Conservation (phyloP, 257 asterid genomes). For the Fraxinus excelsior region DNA sequence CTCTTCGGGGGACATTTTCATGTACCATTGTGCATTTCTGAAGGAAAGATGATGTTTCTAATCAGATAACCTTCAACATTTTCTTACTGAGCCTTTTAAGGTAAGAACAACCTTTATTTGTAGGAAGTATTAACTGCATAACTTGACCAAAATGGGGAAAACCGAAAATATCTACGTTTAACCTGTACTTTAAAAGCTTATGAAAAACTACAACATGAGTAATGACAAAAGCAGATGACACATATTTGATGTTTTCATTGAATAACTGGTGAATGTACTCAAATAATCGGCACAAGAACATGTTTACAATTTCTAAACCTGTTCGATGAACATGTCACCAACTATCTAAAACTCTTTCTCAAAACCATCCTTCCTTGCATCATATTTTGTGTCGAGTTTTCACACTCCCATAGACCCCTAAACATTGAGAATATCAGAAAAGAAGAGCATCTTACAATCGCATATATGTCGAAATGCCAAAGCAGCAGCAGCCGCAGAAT, state of each 20-base stretch:
- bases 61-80: neutral
- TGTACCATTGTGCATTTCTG: neutral
- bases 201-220: neutral
- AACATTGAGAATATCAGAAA: constrained; percentile 17
- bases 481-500: constrained; percentile 96
- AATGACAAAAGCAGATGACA: neutral
- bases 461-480: constrained; percentile 94
- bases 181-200: neutral
- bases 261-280: neutral
- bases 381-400: neutral
- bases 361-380: neutral
- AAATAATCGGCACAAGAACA: neutral
- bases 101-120: neutral
- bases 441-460: constrained; percentile 51
- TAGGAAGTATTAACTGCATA: neutral
- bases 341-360: neutral
- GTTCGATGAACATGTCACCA: neutral
- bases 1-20: neutral
- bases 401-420: neutral
- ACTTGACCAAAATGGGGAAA: neutral
- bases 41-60: neutral
- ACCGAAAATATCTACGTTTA: neutral
- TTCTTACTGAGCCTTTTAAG: neutral
- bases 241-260: neutral
- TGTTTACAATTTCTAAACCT: neutral